Percentiles rank a stretch among this genome's conserved stretches.
Conservation (phyloP, 78 protist species). For the Guillardia theta region DNA sequence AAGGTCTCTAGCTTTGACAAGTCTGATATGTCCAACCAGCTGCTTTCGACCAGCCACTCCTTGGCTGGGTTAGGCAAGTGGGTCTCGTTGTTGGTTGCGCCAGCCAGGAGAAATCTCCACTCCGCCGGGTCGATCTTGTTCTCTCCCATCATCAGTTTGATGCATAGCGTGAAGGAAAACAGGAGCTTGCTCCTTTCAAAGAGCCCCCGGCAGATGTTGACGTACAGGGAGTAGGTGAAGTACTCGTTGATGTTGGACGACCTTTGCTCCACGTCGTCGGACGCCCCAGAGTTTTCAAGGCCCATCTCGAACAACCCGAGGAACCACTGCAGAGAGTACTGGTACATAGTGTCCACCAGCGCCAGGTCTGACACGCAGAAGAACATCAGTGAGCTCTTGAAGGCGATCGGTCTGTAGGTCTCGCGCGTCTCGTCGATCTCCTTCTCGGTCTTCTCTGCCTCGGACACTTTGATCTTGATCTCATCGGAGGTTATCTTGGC, state of each 20-base stretch:
- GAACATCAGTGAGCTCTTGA: slow-evolving; percentile 60
- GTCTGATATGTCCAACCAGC: slow-evolving; percentile 65
- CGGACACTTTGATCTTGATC: slow-evolving; percentile 41
- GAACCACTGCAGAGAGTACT: slow-evolving; percentile 72
- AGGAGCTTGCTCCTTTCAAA: slow-evolving; percentile 72
- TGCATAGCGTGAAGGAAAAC: slow-evolving; percentile 66
- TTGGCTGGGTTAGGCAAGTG: slow-evolving; percentile 54
- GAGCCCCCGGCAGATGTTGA: slow-evolving; percentile 68
- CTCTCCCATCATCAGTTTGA: slow-evolving; percentile 34
- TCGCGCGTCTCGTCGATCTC: slow-evolving; percentile 69
- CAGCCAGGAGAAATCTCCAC: slow-evolving; percentile 70
- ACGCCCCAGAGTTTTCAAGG: slow-evolving; percentile 5
- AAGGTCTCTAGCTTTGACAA: slow-evolving; percentile 42
- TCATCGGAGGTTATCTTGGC: slow-evolving; percentile 70
- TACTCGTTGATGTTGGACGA: slow-evolving; percentile 2
- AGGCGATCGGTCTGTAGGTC: slow-evolving; percentile 69
- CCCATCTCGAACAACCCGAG: slow-evolving; percentile 44
- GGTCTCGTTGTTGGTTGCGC: slow-evolving; percentile 37
- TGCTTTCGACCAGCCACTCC: slow-evolving; percentile 63
- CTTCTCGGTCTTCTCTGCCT: slow-evolving; percentile 68
- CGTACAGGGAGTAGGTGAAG: slow-evolving; percentile 58
- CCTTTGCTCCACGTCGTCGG: not conserved
- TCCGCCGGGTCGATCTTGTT: not conserved
- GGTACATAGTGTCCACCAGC: slow-evolving; percentile 78
- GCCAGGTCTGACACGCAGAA: slow-evolving; percentile 72